Base-by-base conservation (phyloP, 2,329 filamentous ascomycete genomes). In the Arachnomyces sp. region DNA sequence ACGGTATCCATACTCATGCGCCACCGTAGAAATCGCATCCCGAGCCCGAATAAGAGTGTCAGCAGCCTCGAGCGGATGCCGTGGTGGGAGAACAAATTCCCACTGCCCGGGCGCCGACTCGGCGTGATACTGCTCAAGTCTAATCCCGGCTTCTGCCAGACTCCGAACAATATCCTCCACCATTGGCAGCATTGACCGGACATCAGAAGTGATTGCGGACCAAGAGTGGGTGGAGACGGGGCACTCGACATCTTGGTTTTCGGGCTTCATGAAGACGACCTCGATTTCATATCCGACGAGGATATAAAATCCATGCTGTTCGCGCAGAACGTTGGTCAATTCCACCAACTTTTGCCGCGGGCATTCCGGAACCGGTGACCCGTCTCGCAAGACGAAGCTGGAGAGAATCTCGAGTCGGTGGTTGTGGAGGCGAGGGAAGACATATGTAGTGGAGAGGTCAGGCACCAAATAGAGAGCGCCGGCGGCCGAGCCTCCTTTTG, bases 201-300 rank as follows among this genome's bases (percentile, higher is more conserved):
- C 71, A 32, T 82, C 71, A 15, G 74, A 71, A 1, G 77, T 72
- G 6, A 78, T 69, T 4, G 74, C 71, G 1, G 74, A 77, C 80
- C 80, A 87, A 1, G 77, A 75, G 50, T 87, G 82, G 0, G 73
- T 67, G 4, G 71, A 73, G 11, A 71, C 52, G 0, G 80, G 64
- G 1, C 62, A 48, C 42, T 65, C 50, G 3, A 56, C 55, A 3
- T 55, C 44, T 28, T 56, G 48, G 11, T 53, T 43, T 25, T 61
- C 53, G 15, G 69, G 69, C 32, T 70, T 67, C 47, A 87, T 65
- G 44, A 88, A 77, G 2, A 83, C 69, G 13, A 88, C 74, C 58
- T 89, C 84, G 31, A 89, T 75, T 57, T 90, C 85, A 48, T 88
- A 89, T 0, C 85, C 85, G 4, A 86, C 56, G 0, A 80, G 66